These are phyloP conservation scores for Parsonsia alboflavescens DNA, from an alignment of 257 asterid genomes.

Conservation along the genomic window DNA sequence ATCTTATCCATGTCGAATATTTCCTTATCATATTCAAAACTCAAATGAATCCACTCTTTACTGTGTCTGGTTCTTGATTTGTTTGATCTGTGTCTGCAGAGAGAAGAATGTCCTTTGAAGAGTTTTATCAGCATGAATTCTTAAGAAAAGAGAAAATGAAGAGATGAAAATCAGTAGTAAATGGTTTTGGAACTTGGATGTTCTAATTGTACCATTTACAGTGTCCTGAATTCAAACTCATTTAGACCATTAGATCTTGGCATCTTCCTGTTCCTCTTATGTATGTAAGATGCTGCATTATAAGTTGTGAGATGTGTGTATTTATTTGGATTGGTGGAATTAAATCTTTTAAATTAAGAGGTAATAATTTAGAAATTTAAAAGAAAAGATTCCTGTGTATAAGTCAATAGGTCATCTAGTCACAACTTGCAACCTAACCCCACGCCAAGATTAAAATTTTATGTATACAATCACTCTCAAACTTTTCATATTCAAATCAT, in stretches of 20 bases:
- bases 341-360: too few species aligned
- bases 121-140: constrained; percentile 38
- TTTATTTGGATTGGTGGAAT: too few species aligned
- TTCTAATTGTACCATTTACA: too few species aligned
- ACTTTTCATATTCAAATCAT: neutral
- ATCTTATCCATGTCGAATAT: neutral
- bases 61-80: neutral
- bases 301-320: too few species aligned
- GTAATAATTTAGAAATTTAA: too few species aligned
- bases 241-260: too few species aligned
- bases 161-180: neutral
- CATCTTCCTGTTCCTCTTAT: too few species aligned
- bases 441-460: neutral
- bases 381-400: neutral
- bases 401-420: neutral
- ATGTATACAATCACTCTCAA: constrained; percentile 6
- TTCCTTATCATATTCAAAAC: neutral
- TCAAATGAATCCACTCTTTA: neutral
- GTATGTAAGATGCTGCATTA: too few species aligned
- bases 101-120: constrained; percentile 42
- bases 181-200: neutral
- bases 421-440: constrained; percentile 6
- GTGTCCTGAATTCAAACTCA: too few species aligned
- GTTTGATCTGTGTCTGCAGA: constrained; percentile 28
- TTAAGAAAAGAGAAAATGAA: constrained; percentile 9